Conservation (phyloP, 208 protist species). For the Crithidia acanthocephali region DNA sequence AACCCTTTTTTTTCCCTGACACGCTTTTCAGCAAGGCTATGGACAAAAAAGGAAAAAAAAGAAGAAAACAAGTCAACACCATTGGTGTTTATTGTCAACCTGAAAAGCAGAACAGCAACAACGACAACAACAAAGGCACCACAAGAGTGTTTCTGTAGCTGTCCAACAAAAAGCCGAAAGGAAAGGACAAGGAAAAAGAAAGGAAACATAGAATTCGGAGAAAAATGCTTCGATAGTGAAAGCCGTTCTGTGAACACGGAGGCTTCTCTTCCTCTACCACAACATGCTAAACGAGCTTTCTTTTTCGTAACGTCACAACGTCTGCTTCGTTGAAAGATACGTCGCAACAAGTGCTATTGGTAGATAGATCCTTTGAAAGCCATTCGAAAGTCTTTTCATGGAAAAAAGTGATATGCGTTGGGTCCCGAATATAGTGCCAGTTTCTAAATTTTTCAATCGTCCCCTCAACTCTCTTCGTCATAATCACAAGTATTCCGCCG, state of each 20-base stretch:
- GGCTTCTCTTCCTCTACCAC: too few species aligned
- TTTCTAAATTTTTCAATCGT: conserved; percentile 46
- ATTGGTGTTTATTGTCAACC: too few species aligned
- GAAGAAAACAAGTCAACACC: too few species aligned
- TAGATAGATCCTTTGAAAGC: conserved; percentile 23
- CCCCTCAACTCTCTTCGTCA: conserved; percentile 56
- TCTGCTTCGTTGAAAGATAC: conserved; percentile 23
- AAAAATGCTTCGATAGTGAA: too few species aligned
- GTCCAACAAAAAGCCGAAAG: too few species aligned
- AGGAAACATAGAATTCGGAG: too few species aligned
- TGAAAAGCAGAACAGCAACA: not conserved
- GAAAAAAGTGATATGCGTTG: conserved; percentile 62
- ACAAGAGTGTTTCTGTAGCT: too few species aligned
- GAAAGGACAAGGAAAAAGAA: too few species aligned
- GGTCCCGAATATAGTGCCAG: conserved; percentile 71
- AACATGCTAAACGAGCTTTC: not conserved
- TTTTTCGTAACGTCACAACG: conserved; percentile 40
- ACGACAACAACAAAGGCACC: not conserved
- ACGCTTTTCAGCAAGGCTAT: not conserved
- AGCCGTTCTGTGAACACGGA: too few species aligned
- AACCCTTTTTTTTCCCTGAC: not conserved
- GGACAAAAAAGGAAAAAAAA: not conserved
- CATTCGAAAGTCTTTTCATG: conserved; percentile 38
- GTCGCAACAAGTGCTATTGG: conserved; percentile 7
- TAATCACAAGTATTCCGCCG: conserved; percentile 48